These are phyloP conservation scores for Quercus robur DNA, from an alignment of 306 rosid genomes.

Conservation along the genomic window DNA sequence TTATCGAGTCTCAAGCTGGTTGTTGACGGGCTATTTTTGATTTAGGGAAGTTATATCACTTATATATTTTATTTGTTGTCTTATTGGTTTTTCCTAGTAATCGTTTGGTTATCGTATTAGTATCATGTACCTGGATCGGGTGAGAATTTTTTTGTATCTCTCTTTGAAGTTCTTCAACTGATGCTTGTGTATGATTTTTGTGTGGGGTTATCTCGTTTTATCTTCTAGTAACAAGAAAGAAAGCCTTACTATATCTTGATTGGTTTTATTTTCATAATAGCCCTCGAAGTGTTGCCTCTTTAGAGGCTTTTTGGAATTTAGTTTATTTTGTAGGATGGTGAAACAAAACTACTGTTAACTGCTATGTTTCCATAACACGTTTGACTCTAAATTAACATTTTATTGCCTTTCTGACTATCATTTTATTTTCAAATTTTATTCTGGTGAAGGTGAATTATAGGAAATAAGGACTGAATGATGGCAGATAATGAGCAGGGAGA, in stretches of 20 bases:
- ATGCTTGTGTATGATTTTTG: neutral
- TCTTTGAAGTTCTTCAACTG: neutral
- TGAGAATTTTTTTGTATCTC: neutral
- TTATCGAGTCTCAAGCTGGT: too few species aligned
- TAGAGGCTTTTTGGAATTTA: neutral
- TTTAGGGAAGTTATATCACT: neutral
- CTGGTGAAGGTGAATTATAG: neutral
- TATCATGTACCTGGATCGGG: neutral
- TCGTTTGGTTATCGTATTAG: neutral
- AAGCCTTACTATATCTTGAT: neutral
- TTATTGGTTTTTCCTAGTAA: neutral
- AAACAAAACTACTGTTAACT: neutral
- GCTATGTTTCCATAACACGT: neutral
- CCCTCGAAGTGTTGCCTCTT: neutral
- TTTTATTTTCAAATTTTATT: neutral
- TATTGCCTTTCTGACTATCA: neutral
- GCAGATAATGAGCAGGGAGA: conserved; percentile 66
- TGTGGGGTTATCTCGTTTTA: neutral
- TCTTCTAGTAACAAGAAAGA: neutral
- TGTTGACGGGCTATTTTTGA: neutral
- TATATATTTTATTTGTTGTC: neutral
- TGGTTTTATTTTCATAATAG: neutral
- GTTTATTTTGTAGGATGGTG: neutral
- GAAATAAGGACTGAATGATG: conserved; percentile 41
- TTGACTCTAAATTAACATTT: neutral